Percentiles rank a stretch among this genome's conserved stretches.
These are phyloP conservation scores for Bipolaris zeicola DNA, from an alignment of 2,329 filamentous ascomycete species.

Conservation along the genomic window DNA sequence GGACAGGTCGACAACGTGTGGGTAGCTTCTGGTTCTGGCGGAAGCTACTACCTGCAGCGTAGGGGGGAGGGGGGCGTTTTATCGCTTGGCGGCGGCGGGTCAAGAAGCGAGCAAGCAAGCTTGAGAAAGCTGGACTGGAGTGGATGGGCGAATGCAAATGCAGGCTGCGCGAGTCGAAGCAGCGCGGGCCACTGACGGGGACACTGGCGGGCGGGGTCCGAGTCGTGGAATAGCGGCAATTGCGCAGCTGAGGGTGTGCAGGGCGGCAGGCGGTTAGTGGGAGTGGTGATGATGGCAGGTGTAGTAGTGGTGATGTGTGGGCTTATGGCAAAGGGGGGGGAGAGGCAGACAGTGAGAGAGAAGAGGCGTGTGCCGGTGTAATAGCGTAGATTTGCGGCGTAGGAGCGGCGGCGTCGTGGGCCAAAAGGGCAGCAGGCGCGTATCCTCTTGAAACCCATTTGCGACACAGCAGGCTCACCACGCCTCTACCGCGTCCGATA, in stretches of 20 bases:
- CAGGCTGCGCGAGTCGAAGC: slow-evolving; percentile 27
- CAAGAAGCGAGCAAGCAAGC: slow-evolving; percentile 35
- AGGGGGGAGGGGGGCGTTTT: slow-evolving; percentile 41
- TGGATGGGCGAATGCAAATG: not conserved
- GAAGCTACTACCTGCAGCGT: slow-evolving; percentile 42
- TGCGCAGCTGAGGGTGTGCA: not conserved
- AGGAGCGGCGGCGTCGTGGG: not conserved
- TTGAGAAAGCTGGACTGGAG: not conserved
- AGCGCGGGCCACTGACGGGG: slow-evolving; percentile 18
- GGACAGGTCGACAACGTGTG: slow-evolving; percentile 20
- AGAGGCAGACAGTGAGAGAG: not conserved
- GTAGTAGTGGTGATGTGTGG: too few relatives aligned
- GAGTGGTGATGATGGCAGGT: not conserved
- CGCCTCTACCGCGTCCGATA: slow-evolving; percentile 29
- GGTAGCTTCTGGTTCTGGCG: slow-evolving; percentile 27
- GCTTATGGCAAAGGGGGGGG: not conserved
- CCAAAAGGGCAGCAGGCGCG: slow-evolving; percentile 26
- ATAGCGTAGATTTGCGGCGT: not conserved
- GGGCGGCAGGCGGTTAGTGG: not conserved
- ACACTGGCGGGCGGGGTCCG: slow-evolving; percentile 20
- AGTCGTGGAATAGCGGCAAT: slow-evolving; percentile 15
- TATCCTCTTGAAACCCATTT: slow-evolving; percentile 36
- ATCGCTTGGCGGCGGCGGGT: slow-evolving; percentile 44
- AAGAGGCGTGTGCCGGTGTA: not conserved
- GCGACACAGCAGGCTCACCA: slow-evolving; percentile 30